Conservation (phyloP, 495 filamentous ascomycete genomes). For the Penicillium cinerascens region DNA sequence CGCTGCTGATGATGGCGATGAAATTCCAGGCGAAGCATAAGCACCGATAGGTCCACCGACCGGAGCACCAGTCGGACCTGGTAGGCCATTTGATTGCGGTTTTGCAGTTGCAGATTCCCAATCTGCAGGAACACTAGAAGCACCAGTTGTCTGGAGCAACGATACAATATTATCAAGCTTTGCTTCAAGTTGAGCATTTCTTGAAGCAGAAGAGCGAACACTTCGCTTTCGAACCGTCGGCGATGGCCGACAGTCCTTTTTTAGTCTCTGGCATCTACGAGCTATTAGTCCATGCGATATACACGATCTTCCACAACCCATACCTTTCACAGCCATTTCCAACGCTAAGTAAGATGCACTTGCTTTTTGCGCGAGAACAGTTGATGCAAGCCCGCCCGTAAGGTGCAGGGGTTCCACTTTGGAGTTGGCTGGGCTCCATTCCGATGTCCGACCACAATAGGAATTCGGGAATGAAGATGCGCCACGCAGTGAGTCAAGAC, state of each 20-base stretch:
- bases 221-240: constrained; percentile 33
- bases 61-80: background rate
- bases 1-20: constrained; percentile 15
- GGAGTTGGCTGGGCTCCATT: constrained; percentile 13
- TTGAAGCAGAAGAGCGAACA: constrained; percentile 21
- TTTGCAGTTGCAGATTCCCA: constrained; percentile 13
- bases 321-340: constrained; percentile 48
- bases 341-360: constrained; percentile 42
- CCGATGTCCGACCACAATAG: constrained; percentile 15
- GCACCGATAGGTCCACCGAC: background rate
- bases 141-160: constrained; percentile 32
- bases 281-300: background rate
- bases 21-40: constrained; percentile 1
- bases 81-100: constrained; percentile 1
- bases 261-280: constrained; percentile 47
- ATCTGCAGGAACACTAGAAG: constrained; percentile 9
- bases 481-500: background rate
- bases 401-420: constrained; percentile 24
- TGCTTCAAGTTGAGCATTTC: constrained; percentile 44
- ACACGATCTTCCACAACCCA: constrained; percentile 2
- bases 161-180: constrained; percentile 52
- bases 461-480: constrained; percentile 6
- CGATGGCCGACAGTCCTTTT: constrained; percentile 41
- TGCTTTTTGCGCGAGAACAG: constrained; percentile 55
- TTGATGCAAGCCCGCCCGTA: constrained; percentile 53